Base-by-base conservation (phyloP, 768 basidiomycete species). In the Boletus patriciae region DNA sequence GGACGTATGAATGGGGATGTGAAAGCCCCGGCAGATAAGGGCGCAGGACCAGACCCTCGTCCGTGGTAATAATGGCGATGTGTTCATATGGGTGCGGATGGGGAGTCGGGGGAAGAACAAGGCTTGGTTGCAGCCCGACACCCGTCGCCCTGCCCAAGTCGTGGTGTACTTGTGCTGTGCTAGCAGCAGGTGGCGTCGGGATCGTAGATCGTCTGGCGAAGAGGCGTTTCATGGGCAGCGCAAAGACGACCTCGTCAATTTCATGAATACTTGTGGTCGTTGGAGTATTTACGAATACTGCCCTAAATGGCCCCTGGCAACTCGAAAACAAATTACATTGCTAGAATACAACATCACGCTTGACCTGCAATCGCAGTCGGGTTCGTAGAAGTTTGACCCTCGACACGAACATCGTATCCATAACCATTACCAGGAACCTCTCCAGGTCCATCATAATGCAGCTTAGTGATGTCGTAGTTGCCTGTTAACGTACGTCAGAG, bases 371-470 rank as follows among this genome's bases (percentile, higher is more conserved):
- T 67, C 46, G 62, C 69, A 51, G 80, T 78, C 27, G 79, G 73
- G 54, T 86, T 77, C 23, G 82, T 74, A 41, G 87, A 83, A 54
- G 70, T 80, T 42, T 75, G 80, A 21, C 83, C 83, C 58, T 79
- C 79, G 31, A 83, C 80, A 46, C 92, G 89, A 55, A 87, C 62
- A 52, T 87, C 86, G 64, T 94, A 94, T 21, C 90, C 92, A 73
- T 93, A 94, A 31, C 88, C 88, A 64, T 77, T 77, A n/a, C 87
- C 88, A 46, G 82, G 80, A 52, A 82, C 81, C 61, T 87, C 75
- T 21, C 86, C 88, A 40, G 88, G 85, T 11, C 92, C 92, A 23
- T 96, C 89, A 77, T 96, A 96, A 74, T 97, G 94, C 79, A 96
- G 73, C 73, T 87, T 84, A 42, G 86, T 85, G 60, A 98, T 77